These are phyloP conservation scores for Monosporozyma aerobia DNA, from an alignment of 805 yeast genomes.

Conservation along the genomic window DNA sequence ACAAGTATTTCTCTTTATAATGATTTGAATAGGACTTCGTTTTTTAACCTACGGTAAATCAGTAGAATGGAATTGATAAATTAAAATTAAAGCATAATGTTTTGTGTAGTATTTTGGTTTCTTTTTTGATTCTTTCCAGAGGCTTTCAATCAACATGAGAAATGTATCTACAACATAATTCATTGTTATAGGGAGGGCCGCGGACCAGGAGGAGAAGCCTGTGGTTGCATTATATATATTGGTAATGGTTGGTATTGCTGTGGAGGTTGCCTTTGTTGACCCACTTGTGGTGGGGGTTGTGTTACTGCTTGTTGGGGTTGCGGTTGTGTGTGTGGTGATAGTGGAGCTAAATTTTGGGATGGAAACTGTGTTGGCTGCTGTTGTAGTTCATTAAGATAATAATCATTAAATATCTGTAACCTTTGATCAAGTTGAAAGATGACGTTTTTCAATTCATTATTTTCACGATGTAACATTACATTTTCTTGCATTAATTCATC, in stretches of 20 bases:
- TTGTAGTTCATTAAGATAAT: background rate
- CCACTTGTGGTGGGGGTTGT: background rate
- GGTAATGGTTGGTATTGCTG: background rate
- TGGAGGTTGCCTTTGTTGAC: background rate
- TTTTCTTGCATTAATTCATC: constrained; percentile 47
- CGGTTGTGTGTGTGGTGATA: background rate
- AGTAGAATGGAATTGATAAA: too few relatives aligned
- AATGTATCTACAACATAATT: too few relatives aligned
- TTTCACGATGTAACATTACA: constrained; percentile 5
- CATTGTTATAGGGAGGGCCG: background rate
- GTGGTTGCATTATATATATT: background rate
- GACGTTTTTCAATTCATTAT: constrained; percentile 1
- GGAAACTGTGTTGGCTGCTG: background rate
- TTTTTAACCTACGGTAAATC: too few relatives aligned
- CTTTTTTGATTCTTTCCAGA: too few relatives aligned
- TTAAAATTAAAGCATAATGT: too few relatives aligned
- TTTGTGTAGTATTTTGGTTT: too few relatives aligned
- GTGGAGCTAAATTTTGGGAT: background rate
- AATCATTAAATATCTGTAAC: background rate
- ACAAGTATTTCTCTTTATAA: too few relatives aligned
- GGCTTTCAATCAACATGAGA: background rate
- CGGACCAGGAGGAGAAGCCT: background rate
- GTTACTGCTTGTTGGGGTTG: background rate
- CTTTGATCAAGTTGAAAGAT: constrained; percentile 5
- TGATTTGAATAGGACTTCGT: too few relatives aligned